Evolutionary conservation across 345 rosid genomes (phyloP).

Genomic region (Geranium brycei): DNA sequence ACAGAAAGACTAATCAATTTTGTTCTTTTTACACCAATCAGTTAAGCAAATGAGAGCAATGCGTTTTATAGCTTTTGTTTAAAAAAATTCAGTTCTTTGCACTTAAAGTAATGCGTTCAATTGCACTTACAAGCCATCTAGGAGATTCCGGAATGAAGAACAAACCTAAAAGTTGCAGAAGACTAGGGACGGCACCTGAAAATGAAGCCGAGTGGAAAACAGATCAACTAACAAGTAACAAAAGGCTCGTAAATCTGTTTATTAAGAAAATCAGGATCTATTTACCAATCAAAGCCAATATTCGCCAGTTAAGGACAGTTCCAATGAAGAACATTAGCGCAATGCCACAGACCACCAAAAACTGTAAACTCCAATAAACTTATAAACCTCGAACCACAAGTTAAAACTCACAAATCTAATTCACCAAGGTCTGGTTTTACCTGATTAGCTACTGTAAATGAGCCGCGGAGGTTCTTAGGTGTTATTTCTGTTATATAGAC

Average conservation of each 20-base stretch:
- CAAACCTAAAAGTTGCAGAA: constrained; percentile 15
- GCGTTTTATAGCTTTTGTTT: too few species aligned
- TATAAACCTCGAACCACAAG: background rate
- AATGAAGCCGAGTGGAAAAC: background rate
- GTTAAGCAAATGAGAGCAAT: too few species aligned
- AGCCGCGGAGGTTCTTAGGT: constrained; percentile 30
- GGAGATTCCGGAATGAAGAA: constrained; percentile 30
- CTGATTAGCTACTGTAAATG: constrained; percentile 28
- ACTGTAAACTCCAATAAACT: constrained; percentile 14
- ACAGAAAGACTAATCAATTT: too few species aligned
- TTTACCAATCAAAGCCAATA: constrained; percentile 21
- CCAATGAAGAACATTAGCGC: constrained; percentile 23
- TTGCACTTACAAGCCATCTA: constrained; percentile 23
- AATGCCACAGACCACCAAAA: constrained; percentile 19
- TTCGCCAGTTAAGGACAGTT: constrained; percentile 23
- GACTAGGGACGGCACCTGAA: constrained; percentile 18
- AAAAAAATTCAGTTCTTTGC: too few species aligned
- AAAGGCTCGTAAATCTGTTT: background rate
- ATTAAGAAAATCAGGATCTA: background rate
- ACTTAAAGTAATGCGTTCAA: background rate
- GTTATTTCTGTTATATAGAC: constrained; percentile 41
- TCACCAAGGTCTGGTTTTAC: constrained; percentile 8
- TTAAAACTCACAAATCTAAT: background rate
- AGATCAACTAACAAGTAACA: background rate
- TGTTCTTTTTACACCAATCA: too few species aligned